These are phyloP conservation scores for Podospora pseudoanserina DNA, from an alignment of 495 filamentous ascomycete species.

Conservation along the genomic window DNA sequence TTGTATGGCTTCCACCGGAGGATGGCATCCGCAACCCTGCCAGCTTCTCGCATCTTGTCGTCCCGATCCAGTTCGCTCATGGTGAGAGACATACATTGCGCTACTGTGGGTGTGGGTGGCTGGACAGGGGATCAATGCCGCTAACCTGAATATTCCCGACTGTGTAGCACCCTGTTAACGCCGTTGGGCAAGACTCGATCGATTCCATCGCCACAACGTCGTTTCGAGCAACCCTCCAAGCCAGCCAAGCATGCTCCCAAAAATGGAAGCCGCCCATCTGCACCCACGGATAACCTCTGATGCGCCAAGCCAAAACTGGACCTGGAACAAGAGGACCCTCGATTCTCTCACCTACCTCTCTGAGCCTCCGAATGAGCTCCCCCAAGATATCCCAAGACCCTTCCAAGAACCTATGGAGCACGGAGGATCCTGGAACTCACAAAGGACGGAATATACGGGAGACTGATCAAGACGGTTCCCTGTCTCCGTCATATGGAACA, in stretches of 20 bases:
- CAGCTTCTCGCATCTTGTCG: neutral
- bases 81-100: neutral
- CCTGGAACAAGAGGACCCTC: neutral
- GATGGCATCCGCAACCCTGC: slow-evolving; percentile 7
- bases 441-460: slow-evolving; percentile 2
- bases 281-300: neutral
- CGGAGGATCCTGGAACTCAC: neutral
- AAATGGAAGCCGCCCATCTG: slow-evolving; percentile 7
- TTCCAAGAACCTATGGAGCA: neutral
- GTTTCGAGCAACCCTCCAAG: slow-evolving; percentile 1
- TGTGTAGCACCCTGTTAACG: neutral
- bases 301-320: slow-evolving; percentile 6
- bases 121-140: slow-evolving; percentile 2
- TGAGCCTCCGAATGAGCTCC: too few species aligned
- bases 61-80: slow-evolving; percentile 1
- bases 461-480: too few species aligned
- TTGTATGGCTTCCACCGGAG: neutral
- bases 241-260: slow-evolving; percentile 6
- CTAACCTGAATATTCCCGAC: slow-evolving; percentile 6
- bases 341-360: neutral
- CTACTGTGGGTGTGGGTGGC: neutral
- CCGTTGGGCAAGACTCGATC: neutral
- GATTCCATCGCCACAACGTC: slow-evolving; percentile 1
- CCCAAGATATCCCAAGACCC: neutral
- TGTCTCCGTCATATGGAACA: neutral